These are phyloP conservation scores for Beauveria sp. DNA, from an alignment of 2,329 filamentous ascomycete genomes.

Conservation along the genomic window DNA sequence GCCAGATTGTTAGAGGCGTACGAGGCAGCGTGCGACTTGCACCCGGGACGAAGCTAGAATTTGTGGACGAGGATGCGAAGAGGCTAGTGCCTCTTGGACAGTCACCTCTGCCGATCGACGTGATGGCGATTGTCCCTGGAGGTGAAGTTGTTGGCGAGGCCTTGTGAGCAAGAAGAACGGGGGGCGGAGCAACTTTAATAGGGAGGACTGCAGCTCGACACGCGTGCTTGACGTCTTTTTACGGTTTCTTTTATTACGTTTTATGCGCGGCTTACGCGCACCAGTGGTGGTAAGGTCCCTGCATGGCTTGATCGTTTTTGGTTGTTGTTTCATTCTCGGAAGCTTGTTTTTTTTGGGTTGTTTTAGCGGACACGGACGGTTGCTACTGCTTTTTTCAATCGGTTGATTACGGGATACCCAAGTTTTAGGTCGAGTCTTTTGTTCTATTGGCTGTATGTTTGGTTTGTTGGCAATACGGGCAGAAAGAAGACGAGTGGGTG, in stretches of 20 bases:
- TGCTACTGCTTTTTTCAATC: slow-evolving; percentile 2
- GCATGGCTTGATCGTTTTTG: not conserved
- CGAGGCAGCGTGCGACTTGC: slow-evolving; percentile 60
- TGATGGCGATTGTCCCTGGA: slow-evolving; percentile 3
- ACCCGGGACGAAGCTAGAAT: slow-evolving; percentile 34
- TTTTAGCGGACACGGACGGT: slow-evolving; percentile 7
- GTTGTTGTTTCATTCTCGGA: not conserved
- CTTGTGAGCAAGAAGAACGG: slow-evolving; percentile 12
- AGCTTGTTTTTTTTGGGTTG: not conserved
- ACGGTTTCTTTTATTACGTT: not conserved
- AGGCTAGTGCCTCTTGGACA: slow-evolving; percentile 33
- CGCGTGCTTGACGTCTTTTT: not conserved
- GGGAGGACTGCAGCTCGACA: not conserved
- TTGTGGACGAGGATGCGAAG: slow-evolving; percentile 25
- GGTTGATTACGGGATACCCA: slow-evolving; percentile 12
- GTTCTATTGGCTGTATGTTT: not conserved
- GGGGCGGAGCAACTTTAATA: not conserved
- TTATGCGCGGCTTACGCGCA: not conserved
- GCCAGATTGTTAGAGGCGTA: slow-evolving; percentile 58
- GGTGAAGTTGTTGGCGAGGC: slow-evolving; percentile 21
- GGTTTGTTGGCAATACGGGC: not conserved
- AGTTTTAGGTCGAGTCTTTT: not conserved
- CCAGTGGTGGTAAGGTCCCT: not conserved
- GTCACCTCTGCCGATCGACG: slow-evolving; percentile 24
- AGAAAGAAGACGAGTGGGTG: not conserved